A percentile compares a stretch with the other conserved stretches of the same genome.
Evolutionary conservation across 169 alveolate genomes (phyloP).

Genomic region (Eimeria brunetti): DNA sequence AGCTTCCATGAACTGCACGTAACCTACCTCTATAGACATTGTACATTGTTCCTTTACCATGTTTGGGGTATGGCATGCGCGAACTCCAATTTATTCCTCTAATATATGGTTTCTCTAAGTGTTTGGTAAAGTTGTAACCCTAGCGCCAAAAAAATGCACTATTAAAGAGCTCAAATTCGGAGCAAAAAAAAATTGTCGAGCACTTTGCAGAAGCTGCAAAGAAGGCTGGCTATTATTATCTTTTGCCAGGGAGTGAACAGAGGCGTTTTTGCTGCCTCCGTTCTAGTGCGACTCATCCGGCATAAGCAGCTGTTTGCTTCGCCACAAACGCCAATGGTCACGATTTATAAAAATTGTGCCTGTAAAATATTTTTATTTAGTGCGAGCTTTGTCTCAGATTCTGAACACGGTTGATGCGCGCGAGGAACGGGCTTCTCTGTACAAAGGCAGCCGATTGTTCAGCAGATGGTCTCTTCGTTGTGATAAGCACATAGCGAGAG

Average conservation of each 20-base stretch:
- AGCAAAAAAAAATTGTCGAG: not conserved
- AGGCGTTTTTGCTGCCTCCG: not conserved
- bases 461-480: constrained; percentile 24
- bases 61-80: not conserved
- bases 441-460: constrained; percentile 1
- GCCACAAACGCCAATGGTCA: constrained; percentile 2
- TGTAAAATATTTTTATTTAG: constrained; percentile 3
- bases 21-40: not conserved
- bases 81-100: not conserved
- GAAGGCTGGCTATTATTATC: not conserved
- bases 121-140: not conserved
- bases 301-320: not conserved
- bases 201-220: not conserved
- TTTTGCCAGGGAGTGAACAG: not conserved
- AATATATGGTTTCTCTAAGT: not conserved
- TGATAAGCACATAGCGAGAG: constrained; percentile 39
- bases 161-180: constrained; percentile 13
- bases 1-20: not conserved
- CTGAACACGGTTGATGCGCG: constrained; percentile 38
- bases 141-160: not conserved
- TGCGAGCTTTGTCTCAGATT: constrained; percentile 28
- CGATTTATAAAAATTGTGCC: constrained; percentile 15
- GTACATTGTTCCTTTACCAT: not conserved
- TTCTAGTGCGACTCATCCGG: not conserved
- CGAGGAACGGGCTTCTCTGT: constrained; percentile 30